phyloP scores from a whole-genome alignment of 495 filamentous ascomycete genomes.

The Tetracladium setigerum region DNA sequence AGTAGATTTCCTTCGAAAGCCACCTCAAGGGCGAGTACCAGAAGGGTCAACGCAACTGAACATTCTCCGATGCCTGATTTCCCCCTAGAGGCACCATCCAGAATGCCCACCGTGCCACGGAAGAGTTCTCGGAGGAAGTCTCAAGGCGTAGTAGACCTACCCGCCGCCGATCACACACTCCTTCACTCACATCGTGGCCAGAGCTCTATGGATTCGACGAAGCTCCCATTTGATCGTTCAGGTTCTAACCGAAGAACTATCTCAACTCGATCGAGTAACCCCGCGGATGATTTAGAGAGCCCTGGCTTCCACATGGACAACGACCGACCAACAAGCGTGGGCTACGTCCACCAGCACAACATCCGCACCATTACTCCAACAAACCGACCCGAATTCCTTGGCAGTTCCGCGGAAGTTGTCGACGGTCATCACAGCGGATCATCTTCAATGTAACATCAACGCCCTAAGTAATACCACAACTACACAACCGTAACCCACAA shows the following conservation, averaged over 20 bases:
- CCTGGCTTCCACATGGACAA: not conserved
- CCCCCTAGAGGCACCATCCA: conserved; percentile 25
- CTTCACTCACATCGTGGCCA: conserved; percentile 23
- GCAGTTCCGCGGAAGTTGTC: conserved; percentile 43
- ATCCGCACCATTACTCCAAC: conserved; percentile 30
- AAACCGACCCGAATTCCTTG: conserved; percentile 28
- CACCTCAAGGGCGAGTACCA: conserved; percentile 27
- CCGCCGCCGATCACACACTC: conserved; percentile 2
- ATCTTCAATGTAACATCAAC: conserved; percentile 7
- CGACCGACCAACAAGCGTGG: conserved; percentile 59
- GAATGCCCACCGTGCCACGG: conserved; percentile 17
- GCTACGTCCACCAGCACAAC: conserved; percentile 67
- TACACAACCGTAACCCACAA: too few relatives aligned
- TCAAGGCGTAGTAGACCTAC: conserved; percentile 14
- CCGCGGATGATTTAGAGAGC: not conserved
- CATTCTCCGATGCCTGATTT: conserved; percentile 23
- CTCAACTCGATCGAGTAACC: conserved; percentile 35
- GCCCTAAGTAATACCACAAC: too few relatives aligned
- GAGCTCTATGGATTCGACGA: conserved; percentile 29
- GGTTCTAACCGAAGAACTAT: conserved; percentile 42
- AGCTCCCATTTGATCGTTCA: conserved; percentile 56
- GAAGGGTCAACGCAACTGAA: conserved; percentile 13
- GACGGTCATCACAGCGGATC: conserved; percentile 15
- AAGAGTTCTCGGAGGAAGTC: conserved; percentile 20
- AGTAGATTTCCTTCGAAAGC: conserved; percentile 55